These are phyloP conservation scores for Salix purpurea DNA, from an alignment of 345 rosid genomes.

Conservation along the genomic window DNA sequence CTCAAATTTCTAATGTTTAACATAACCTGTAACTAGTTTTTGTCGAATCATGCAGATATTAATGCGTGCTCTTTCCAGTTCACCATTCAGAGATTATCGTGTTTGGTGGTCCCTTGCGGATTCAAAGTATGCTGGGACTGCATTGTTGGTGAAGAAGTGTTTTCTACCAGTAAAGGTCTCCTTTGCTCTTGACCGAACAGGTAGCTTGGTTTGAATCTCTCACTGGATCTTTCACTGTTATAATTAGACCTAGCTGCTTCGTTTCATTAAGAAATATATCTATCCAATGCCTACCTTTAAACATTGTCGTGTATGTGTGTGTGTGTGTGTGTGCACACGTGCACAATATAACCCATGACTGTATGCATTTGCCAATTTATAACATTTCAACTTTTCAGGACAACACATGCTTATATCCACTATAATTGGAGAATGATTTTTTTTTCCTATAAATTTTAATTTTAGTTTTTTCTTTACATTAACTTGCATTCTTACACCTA, in stretches of 20 bases:
- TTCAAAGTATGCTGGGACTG: conserved; percentile 96
- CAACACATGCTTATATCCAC: neutral
- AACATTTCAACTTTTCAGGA: neutral
- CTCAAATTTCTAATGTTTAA: neutral
- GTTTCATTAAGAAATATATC: no score
- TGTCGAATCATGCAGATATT: conserved; percentile 47
- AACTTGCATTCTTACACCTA: no score
- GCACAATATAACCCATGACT: neutral
- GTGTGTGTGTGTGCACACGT: no score
- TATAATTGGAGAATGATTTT: no score
- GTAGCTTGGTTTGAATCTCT: conserved; percentile 29
- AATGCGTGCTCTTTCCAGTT: conserved; percentile 73
- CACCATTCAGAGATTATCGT: conserved; percentile 64
- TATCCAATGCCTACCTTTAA: no score
- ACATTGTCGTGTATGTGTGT: no score
- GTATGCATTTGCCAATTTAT: neutral
- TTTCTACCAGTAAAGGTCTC: conserved; percentile 54
- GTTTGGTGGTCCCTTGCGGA: conserved; percentile 99
- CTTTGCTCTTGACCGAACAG: conserved; percentile 69
- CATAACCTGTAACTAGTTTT: neutral
- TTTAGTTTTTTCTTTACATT: neutral
- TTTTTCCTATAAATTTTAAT: neutral
- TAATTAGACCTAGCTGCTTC: neutral
- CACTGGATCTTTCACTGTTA: neutral
- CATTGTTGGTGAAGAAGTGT: conserved; percentile 78